phyloP scores from a whole-genome alignment of 352 stramenopile species.

The Peronosclerospora sorghi region DNA sequence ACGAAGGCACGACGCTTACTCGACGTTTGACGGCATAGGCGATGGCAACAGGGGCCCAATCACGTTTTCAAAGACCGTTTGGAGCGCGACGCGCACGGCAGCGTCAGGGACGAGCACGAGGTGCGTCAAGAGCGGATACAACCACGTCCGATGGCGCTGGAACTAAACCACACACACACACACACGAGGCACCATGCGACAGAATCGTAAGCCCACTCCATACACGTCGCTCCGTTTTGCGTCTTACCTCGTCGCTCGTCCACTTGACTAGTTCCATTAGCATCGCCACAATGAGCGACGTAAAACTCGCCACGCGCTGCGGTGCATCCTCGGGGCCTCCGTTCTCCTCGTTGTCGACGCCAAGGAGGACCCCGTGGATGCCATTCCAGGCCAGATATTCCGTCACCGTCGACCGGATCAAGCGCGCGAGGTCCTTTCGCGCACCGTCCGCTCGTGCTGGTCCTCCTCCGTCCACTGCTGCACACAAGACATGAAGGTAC shows the following conservation, averaged over 20 bases:
- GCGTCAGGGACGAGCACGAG: constrained; percentile 56
- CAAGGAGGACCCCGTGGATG: not conserved
- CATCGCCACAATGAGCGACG: constrained; percentile 38
- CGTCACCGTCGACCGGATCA: constrained; percentile 47
- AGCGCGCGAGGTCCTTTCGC: constrained; percentile 47
- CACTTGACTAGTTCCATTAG: constrained; percentile 40
- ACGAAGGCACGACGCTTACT: no score
- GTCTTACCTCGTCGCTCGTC: constrained; percentile 39
- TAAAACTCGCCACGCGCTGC: constrained; percentile 47
- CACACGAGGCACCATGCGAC: no score
- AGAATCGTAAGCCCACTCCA: not conserved
- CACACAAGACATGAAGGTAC: constrained; percentile 60
- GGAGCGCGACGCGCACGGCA: constrained; percentile 51
- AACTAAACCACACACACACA: constrained; percentile 31
- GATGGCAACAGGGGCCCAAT: constrained; percentile 49
- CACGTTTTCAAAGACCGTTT: constrained; percentile 53
- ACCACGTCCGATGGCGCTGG: constrained; percentile 53
- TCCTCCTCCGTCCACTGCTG: constrained; percentile 23
- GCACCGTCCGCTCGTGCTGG: constrained; percentile 29
- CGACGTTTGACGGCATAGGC: no score
- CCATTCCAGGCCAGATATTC: constrained; percentile 63
- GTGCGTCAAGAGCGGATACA: constrained; percentile 69
- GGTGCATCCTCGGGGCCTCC: constrained; percentile 29
- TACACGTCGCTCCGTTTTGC: not conserved
- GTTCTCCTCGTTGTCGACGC: constrained; percentile 8